Evolutionary conservation across 495 filamentous ascomycete genomes (phyloP), one percentile per base, ranked within the genome.

Genomic region (Schizothecium vesticola): DNA sequence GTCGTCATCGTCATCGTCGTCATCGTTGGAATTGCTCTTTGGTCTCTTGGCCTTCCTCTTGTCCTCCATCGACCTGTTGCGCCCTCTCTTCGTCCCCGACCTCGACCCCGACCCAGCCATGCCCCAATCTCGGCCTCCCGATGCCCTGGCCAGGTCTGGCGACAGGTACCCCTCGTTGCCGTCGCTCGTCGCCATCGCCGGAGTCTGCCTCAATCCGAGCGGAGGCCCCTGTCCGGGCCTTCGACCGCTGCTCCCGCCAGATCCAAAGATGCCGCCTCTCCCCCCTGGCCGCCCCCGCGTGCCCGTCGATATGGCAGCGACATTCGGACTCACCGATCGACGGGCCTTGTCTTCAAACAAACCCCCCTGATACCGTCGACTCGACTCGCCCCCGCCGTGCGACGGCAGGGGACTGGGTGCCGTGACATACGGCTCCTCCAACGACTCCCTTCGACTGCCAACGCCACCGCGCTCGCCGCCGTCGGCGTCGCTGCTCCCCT

Each of bases 111-210:
- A 33, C 22, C 36, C 33, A 8, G 16, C 9, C 64, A 61, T 28
- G 6, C 58, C 65, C 65, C 65, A 61, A 13, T 26, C 56, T 21
- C 19, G 29, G 0, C 26, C 58, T 24, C 26, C 51, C 7, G 26
- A 31, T 8, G 24, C 6, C 13, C 29, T 58, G 6, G 63, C 55
- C 22, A 56, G 13, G 16, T 31, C 55, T 12, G 51, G 63, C 24
- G 63, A 65, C 11, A 65, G 51, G 28, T 65, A 65, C 6, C 36
- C 63, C n/a, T 65, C 63, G 26, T 57, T 65, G 0, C 23, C 51
- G 8, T 57, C 63, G 9, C 43, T 33, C 2, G 36, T n/a, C 22
- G 31, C 43, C n/a, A 51, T 56, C 0, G 62, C 31, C 1, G 33
- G 36, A 12, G 5, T 25, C 51, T 51, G 51, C 25, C 55, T 65